A percentile compares a stretch with the other conserved stretches of the same genome.
Conservation (phyloP, 176 grass and related monocot species). For the Oryza officinalis region DNA sequence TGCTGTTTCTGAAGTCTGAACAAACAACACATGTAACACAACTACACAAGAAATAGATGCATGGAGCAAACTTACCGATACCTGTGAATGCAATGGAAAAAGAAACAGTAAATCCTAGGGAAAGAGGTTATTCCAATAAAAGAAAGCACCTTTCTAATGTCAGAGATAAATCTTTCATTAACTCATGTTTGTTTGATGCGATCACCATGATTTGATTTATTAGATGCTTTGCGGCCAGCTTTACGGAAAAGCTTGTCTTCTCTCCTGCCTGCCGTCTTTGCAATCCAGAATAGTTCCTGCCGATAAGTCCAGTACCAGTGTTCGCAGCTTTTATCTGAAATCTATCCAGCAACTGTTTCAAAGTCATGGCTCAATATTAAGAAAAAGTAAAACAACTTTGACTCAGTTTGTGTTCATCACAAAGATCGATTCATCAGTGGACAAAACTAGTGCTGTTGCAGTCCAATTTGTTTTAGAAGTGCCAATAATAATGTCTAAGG, state of each 20-base stretch:
- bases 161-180: neutral
- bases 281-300: constrained; percentile 22
- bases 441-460: constrained; percentile 32
- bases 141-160: neutral
- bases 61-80: neutral
- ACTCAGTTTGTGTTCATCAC: constrained; percentile 21
- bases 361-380: constrained; percentile 23
- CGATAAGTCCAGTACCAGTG: constrained; percentile 1
- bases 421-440: neutral
- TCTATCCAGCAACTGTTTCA: constrained; percentile 34
- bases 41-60: neutral
- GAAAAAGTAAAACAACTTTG: constrained; percentile 32
- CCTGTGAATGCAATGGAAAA: neutral
- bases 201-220: constrained; percentile 24
- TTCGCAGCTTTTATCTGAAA: constrained; percentile 26
- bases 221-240: constrained; percentile 29
- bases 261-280: constrained; percentile 28
- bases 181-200: constrained; percentile 28
- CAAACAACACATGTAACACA: neutral
- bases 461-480: constrained; percentile 24
- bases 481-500: constrained; percentile 3
- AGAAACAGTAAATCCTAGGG: neutral
- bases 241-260: constrained; percentile 25
- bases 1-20: neutral
- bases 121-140: neutral